Evolutionary conservation across 352 stramenopile species (phyloP).

Genomic region (Globisporangium irregulare): DNA sequence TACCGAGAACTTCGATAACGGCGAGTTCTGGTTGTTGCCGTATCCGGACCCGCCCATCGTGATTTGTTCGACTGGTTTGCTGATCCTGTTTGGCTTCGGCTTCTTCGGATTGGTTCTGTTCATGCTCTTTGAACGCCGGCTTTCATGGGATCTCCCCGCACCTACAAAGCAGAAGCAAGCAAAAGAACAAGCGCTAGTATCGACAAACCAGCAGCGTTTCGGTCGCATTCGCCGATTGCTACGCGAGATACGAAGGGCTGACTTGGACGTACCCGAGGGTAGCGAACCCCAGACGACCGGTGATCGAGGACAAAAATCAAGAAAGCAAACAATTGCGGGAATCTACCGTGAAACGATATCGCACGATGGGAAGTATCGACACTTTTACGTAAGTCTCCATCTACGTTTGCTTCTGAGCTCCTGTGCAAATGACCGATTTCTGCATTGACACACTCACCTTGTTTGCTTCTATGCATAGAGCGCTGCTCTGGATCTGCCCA

Average conservation of each 20-base stretch:
- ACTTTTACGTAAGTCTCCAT: conserved; percentile 1
- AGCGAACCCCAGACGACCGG: not conserved
- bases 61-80: conserved; percentile 21
- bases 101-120: conserved; percentile 32
- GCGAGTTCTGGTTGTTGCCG: conserved; percentile 48
- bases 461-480: conserved; percentile 2
- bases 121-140: conserved; percentile 24
- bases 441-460: not conserved
- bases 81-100: conserved; percentile 29
- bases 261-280: not conserved
- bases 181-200: not conserved
- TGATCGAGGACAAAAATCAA: not conserved
- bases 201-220: not conserved
- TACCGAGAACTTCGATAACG: conserved; percentile 36
- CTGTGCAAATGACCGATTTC: not conserved
- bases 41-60: conserved; percentile 21
- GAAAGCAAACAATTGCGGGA: not conserved
- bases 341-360: not conserved
- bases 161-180: not conserved
- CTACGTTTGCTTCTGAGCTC: not conserved
- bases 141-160: not conserved
- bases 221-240: not conserved
- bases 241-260: not conserved
- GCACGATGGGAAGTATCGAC: not conserved
- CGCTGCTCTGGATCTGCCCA: conserved; percentile 22